Percentiles rank a stretch among this genome's conserved stretches.
Conservation (phyloP, 352 stramenopile genomes). For the Paralagenidium karlingii region DNA sequence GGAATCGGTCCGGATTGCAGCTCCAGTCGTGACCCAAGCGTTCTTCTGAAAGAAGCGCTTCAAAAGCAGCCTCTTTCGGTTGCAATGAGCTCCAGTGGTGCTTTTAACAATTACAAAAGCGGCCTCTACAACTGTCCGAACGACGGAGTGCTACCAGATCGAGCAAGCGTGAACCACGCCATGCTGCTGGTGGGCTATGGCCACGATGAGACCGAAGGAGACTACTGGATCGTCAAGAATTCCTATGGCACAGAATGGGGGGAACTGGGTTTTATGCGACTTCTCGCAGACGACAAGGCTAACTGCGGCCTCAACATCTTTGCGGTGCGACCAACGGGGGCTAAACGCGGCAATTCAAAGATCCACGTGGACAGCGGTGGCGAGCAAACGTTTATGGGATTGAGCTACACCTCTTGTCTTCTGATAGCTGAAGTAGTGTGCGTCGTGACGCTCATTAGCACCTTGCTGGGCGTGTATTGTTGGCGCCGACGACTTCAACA, state of each 20-base stretch:
- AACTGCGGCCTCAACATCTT: constrained; percentile 74
- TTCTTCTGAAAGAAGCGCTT: constrained; percentile 53
- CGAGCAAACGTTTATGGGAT: constrained; percentile 17
- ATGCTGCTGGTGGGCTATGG: constrained; percentile 68
- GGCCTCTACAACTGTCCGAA: constrained; percentile 63
- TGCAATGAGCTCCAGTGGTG: constrained; percentile 54
- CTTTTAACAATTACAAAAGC: constrained; percentile 72
- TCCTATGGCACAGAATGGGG: constrained; percentile 65
- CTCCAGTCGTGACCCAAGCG: constrained; percentile 24
- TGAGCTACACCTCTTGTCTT: constrained; percentile 20
- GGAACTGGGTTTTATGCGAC: constrained; percentile 45
- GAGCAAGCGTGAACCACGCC: constrained; percentile 50
- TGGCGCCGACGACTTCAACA: no score
- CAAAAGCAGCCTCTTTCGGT: constrained; percentile 63
- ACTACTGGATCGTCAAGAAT: constrained; percentile 80
- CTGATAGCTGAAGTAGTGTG: constrained; percentile 5
- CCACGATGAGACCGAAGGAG: not conserved
- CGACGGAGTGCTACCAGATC: constrained; percentile 47
- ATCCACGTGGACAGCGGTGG: constrained; percentile 35
- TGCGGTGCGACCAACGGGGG: constrained; percentile 47
- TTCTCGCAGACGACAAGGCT: constrained; percentile 55
- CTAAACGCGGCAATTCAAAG: constrained; percentile 23
- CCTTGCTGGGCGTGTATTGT: constrained; percentile 13
- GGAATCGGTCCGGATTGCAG: constrained; percentile 41
- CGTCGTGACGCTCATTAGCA: constrained; percentile 13